Conservation (phyloP, 2,329 filamentous ascomycete genomes). For the Lomentospora prolificans region DNA sequence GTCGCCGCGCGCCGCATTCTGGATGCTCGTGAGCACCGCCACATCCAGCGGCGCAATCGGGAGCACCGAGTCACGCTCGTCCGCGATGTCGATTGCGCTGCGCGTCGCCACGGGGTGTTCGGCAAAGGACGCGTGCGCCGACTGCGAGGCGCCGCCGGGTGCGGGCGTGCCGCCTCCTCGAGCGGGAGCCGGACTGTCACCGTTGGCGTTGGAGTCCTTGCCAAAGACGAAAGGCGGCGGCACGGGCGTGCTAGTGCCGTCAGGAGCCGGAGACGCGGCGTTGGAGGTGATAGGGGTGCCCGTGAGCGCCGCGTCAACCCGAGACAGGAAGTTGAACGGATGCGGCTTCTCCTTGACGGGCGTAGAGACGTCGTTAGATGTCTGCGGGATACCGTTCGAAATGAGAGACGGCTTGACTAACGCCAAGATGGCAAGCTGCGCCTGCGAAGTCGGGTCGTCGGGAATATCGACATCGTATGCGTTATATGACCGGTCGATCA, state of each 20-base stretch:
- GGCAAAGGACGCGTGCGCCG: conserved; percentile 3
- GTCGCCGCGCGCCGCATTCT: conserved; percentile 77
- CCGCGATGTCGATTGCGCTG: conserved; percentile 44
- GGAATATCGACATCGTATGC: conserved; percentile 80
- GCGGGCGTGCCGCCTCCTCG: conserved; percentile 37
- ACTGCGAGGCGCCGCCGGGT: conserved; percentile 16
- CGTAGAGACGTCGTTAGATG: conserved; percentile 41
- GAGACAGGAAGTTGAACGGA: conserved; percentile 57
- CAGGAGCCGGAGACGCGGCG: conserved; percentile 78
- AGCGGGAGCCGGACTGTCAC: conserved; percentile 42
- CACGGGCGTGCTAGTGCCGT: conserved; percentile 59
- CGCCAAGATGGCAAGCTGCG: conserved; percentile 61
- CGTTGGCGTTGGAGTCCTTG: conserved; percentile 28
- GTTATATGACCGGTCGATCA: conserved; percentile 83
- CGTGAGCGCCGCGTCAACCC: conserved; percentile 59
- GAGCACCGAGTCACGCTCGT: conserved; percentile 68
- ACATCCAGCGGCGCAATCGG: conserved; percentile 77
- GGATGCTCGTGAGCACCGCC: conserved; percentile 82
- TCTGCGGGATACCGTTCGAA: conserved; percentile 30
- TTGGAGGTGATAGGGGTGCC: conserved; percentile 77
- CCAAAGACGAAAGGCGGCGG: conserved; percentile 48
- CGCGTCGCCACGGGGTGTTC: conserved; percentile 27
- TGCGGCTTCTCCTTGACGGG: conserved; percentile 55
- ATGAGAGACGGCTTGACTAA: conserved; percentile 50
- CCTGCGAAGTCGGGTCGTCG: conserved; percentile 79